phyloP scores from a whole-genome alignment of 306 rosid genomes.

The Mimosa bimucronata region DNA sequence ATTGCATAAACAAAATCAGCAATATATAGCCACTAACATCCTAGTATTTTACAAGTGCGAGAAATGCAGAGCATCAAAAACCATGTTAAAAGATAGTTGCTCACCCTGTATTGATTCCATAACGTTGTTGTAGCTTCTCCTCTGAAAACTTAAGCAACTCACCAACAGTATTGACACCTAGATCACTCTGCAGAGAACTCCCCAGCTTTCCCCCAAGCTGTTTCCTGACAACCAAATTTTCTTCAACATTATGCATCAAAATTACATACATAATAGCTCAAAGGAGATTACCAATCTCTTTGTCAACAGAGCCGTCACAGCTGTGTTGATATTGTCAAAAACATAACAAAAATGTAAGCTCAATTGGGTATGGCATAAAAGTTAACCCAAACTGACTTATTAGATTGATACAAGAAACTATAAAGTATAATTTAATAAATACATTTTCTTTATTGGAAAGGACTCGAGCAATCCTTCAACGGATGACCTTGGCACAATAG shows the following conservation, averaged over 20 bases:
- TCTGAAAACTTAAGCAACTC: slow-evolving; percentile 83
- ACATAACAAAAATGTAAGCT: slow-evolving; percentile 33
- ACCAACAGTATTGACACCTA: slow-evolving; percentile 81
- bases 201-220: slow-evolving; percentile 99
- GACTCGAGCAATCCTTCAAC: slow-evolving; percentile 81
- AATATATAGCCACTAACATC: slow-evolving; percentile 18
- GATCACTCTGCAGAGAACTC: slow-evolving; percentile 78
- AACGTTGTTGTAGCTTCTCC: slow-evolving; percentile 79
- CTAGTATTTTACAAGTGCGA: slow-evolving; percentile 25
- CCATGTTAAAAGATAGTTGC: slow-evolving; percentile 11
- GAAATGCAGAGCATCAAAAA: slow-evolving; percentile 11
- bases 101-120: slow-evolving; percentile 93
- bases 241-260: slow-evolving; percentile 28
- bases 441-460: slow-evolving; percentile 95
- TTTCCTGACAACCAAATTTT: slow-evolving; percentile 65
- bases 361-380: background rate
- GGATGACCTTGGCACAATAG: slow-evolving; percentile 85
- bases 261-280: background rate
- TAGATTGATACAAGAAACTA: slow-evolving; percentile 13
- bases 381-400: background rate
- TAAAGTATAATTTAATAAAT: slow-evolving; percentile 32
- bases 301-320: slow-evolving; percentile 21
- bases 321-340: slow-evolving; percentile 29
- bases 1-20: slow-evolving; percentile 15
- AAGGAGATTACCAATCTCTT: background rate